Evolutionary conservation across 306 rosid species (phyloP), one percentile per base, ranked within the genome.

Genomic region (Castanea sativa): DNA sequence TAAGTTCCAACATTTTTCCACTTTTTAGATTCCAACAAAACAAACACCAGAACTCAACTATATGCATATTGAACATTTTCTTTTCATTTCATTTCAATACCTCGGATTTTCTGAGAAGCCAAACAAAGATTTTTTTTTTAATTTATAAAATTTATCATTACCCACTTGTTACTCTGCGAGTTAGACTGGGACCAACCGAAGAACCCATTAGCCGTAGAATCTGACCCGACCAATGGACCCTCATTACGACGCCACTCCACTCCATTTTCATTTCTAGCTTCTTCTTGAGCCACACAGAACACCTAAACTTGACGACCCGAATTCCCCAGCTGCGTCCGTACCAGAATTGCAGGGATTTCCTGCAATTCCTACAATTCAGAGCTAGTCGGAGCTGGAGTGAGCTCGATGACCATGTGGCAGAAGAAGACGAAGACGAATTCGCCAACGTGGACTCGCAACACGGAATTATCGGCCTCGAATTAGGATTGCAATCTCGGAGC

Each of bases 331-430:
- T 88, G 85, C 10, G 75, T 73, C 72, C 85, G 88, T 16, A 76
- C 78, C 15, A 78, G 56, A 73, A 60, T 5, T 21, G 79, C 33
- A 5, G 92, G 60, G 83, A 80, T 84, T 76, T 86, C 55, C 76
- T 67, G 73, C 67, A 78, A 74, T 81, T 84, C 45, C 86, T 58
- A 45, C 70, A 79, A 81, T 80, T 89, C 57, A 91, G 69, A 76
- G 96, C 97, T 55, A 88, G 81, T 61, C 93, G 91, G 15, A 95
- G 96, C 91, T 91, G 97, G n/a, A 87, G 99, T 30, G 99, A 93
- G 85, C 87, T 90, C 63, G 97, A 96, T 3, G 91, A 88, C 79
- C 89, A 91, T 12, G 96, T 83, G 14, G 92, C 82, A 27, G 87
- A 84, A 70, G 96, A 25, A 25, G 23, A 21, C 23, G 23, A 21